Conservation (phyloP, 2,329 filamentous ascomycete species). For the Cyphellophora attinorum region DNA sequence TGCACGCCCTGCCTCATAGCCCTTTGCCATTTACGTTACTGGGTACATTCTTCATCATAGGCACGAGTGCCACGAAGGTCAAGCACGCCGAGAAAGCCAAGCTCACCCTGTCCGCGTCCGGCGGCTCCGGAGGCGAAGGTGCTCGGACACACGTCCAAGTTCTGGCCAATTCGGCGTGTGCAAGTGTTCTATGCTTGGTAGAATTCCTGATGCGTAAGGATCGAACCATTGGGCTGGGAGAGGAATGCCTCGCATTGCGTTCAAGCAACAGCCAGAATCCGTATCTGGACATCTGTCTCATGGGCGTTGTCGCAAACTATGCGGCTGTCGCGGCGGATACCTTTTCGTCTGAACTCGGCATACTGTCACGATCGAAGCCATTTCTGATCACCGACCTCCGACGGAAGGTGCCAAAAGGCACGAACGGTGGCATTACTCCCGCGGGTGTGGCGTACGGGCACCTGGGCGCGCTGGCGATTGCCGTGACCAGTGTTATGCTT, state of each 20-base stretch:
- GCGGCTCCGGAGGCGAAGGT: constrained; percentile 63
- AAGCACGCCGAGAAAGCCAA: constrained; percentile 79
- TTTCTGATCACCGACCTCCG: constrained; percentile 78
- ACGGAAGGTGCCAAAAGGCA: constrained; percentile 74
- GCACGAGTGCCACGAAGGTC: constrained; percentile 75
- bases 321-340: constrained; percentile 88
- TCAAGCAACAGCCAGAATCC: neutral
- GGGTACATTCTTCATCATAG: constrained; percentile 75
- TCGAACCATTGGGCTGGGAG: neutral
- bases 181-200: constrained; percentile 51
- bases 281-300: constrained; percentile 43
- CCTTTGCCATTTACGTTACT: constrained; percentile 81
- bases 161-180: constrained; percentile 75
- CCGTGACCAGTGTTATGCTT: constrained; percentile 58
- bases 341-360: constrained; percentile 89
- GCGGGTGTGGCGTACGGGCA: constrained; percentile 65
- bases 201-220: neutral
- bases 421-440: constrained; percentile 82
- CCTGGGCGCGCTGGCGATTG: constrained; percentile 60
- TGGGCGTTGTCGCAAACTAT: constrained; percentile 71
- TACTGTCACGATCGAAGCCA: constrained; percentile 65
- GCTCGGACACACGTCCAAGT: constrained; percentile 80
- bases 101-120: constrained; percentile 68
- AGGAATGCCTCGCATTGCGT: constrained; percentile 1
- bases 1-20: constrained; percentile 89